Evolutionary conservation across 2,329 filamentous ascomycete genomes (phyloP), one percentile per base, ranked within the genome.

Genomic region (Colletotrichum nymphaeae): DNA sequence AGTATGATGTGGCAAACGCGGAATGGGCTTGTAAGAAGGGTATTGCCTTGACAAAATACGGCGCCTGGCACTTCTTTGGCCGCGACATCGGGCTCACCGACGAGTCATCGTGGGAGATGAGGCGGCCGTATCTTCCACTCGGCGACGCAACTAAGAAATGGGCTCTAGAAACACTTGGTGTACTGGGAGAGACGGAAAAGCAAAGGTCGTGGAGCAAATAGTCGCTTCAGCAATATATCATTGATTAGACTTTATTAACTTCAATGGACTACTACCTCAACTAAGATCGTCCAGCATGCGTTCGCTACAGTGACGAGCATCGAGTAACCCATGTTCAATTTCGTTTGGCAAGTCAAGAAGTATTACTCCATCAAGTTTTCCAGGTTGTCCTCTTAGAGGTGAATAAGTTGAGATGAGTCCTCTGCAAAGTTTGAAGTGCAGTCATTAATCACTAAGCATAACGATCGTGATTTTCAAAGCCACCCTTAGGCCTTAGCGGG

Each of bases 21-120:
- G 86, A 88, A 73, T 86, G 85, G 82, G 86, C 86, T 0, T 88
- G 86, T 74, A 88, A 88, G 76, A 86, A 87, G 77, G 82, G 84
- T 0, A 82, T 88, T 28, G 81, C 84, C 0, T 78, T 81, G 8
- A 88, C 86, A 0, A 88, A 88, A 75, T 88, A 83, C 66, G 86
- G 83, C 6, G 82, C 84, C 0, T 85, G 83, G 76, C 78, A 83
- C 72, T 86, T 84, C 73, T 74, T 85, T 0, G 86, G 85, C 0
- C 79, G 77, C 11, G 75, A 77, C 1, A 75, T 85, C 5, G 85
- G 84, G 0, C n/a, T 86, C 1, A 72, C 75, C 19, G 76, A 81
- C 16, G 79, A 82, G 75, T 79, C 74, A 0, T 74, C 79, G 2
- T 87, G 85, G 76, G 78, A 80, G 46, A 86, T 86, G 75, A 78